A percentile compares a stretch with the other conserved stretches of the same genome.
Evolutionary conservation across 164 flowering plant genomes (phyloP).

Genomic region (grape (Vitis vinifera)): ASM3070453v1 NC_081814.1:2692001-2692500

Average conservation of each 20-base stretch:
- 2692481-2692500: too few species aligned
- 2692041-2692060: constrained; percentile 47
- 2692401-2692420: too few species aligned
- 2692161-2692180: constrained; percentile 1
- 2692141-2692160: constrained; percentile 17
- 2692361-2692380: constrained; percentile 12
- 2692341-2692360: constrained; percentile 41
- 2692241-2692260: too few species aligned
- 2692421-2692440: too few species aligned
- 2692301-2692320: constrained; percentile 49
- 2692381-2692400: too few species aligned
- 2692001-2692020: constrained; percentile 46
- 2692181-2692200: neutral
- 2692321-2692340: constrained; percentile 51
- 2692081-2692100: constrained; percentile 53
- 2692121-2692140: constrained; percentile 65
- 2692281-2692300: constrained; percentile 53
- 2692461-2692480: neutral
- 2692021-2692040: constrained; percentile 49
- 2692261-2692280: constrained; percentile 13
- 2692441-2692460: neutral
- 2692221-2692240: neutral
- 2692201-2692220: neutral
- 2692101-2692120: constrained; percentile 48
- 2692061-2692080: constrained; percentile 52